Evolutionary conservation across 805 yeast genomes (phyloP).

Genomic region (Spathaspora arborariae): DNA sequence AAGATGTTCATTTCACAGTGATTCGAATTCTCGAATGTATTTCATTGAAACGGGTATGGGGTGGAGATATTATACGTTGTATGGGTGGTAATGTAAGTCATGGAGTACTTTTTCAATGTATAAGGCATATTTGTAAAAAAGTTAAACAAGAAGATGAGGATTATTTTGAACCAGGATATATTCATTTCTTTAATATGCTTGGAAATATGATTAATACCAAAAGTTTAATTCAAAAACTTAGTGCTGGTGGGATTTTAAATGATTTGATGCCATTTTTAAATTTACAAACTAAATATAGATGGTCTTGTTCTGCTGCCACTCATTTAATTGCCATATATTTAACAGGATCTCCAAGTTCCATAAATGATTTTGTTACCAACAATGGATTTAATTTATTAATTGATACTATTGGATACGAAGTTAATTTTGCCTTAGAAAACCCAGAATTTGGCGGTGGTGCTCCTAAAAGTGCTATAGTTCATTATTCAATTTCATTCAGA

Average conservation of each 20-base stretch:
- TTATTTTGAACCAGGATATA: constrained; percentile 40
- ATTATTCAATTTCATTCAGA: constrained; percentile 52
- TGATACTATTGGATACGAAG: constrained; percentile 58
- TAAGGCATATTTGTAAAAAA: constrained; percentile 58
- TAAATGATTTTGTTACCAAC: constrained; percentile 59
- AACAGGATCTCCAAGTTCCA: constrained; percentile 37
- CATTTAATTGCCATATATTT: constrained; percentile 51
- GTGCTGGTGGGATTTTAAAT: constrained; percentile 72
- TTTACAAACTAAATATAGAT: constrained; percentile 46
- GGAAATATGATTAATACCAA: constrained; percentile 58
- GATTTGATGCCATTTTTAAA: constrained; percentile 61
- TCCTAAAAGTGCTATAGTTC: constrained; percentile 46
- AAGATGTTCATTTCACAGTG: constrained; percentile 55
- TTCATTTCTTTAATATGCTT: constrained; percentile 55
- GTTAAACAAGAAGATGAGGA: constrained; percentile 38
- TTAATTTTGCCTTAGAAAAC: constrained; percentile 56
- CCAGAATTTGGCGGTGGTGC: constrained; percentile 59
- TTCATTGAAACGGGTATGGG: constrained; percentile 63
- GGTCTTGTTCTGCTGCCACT: constrained; percentile 61
- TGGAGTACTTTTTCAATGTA: constrained; percentile 71
- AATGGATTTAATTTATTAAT: constrained; percentile 67
- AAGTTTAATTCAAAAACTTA: constrained; percentile 51
- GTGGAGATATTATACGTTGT: constrained; percentile 71
- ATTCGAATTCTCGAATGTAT: constrained; percentile 66
- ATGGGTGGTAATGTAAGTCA: constrained; percentile 85